These are phyloP conservation scores for Phytophthora sojae DNA, from an alignment of 352 stramenopile genomes.

Conservation along the genomic window DNA sequence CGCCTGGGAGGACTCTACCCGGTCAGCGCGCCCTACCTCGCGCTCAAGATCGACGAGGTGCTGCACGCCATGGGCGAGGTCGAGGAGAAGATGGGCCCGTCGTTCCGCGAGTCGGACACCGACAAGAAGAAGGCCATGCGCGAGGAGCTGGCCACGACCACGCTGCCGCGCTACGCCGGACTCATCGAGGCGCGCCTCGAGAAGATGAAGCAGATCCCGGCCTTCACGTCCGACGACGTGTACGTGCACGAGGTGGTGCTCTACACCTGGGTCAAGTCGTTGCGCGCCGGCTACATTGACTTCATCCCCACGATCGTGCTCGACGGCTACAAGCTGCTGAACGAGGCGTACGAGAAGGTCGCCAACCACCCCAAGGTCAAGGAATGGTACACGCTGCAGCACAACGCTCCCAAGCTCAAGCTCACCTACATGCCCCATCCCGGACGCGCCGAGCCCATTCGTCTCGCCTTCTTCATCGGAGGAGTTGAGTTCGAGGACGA, in stretches of 20 bases:
- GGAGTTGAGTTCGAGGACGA: conserved; percentile 66
- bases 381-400: conserved; percentile 45
- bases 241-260: conserved; percentile 49
- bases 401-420: conserved; percentile 43
- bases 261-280: conserved; percentile 41
- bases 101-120: conserved; percentile 42
- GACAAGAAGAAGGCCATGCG: conserved; percentile 48
- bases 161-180: conserved; percentile 39
- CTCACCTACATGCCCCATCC: conserved; percentile 66
- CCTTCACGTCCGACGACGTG: conserved; percentile 43
- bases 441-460: conserved; percentile 56
- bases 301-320: conserved; percentile 46
- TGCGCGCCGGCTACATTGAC: conserved; percentile 46
- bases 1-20: conserved; percentile 66
- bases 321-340: conserved; percentile 43
- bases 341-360: conserved; percentile 40
- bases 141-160: conserved; percentile 40
- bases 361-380: conserved; percentile 44
- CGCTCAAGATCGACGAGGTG: conserved; percentile 72
- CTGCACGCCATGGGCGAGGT: conserved; percentile 50
- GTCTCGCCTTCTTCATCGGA: conserved; percentile 58
- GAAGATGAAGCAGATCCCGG: conserved; percentile 45
- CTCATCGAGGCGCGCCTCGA: conserved; percentile 43
- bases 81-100: conserved; percentile 36
- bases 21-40: conserved; percentile 38